phyloP scores from a whole-genome alignment of 2,329 filamentous ascomycete genomes.

The Exophiala spinifera region DNA sequence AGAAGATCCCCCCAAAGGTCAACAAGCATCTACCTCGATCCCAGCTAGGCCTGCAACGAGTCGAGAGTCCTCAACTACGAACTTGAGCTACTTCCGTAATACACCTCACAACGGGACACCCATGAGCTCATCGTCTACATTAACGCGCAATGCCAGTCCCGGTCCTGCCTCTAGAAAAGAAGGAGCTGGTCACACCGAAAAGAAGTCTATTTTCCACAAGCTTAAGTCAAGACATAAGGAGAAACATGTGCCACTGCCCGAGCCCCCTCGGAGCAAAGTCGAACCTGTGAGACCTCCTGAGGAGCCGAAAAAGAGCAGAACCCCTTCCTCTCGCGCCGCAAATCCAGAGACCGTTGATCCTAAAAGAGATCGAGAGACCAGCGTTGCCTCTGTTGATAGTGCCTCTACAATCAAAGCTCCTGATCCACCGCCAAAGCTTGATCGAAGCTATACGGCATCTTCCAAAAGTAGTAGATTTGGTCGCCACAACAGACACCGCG shows the following conservation, averaged over 20 bases:
- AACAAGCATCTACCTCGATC: constrained; percentile 44
- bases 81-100: constrained; percentile 47
- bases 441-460: constrained; percentile 25
- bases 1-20: constrained; percentile 50
- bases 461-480: constrained; percentile 27
- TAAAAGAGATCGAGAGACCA: constrained; percentile 32
- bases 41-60: constrained; percentile 69
- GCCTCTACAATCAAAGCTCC: constrained; percentile 31
- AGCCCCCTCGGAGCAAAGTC: constrained; percentile 23
- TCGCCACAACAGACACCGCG: constrained; percentile 20
- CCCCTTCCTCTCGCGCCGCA: constrained; percentile 17
- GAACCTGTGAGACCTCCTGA: constrained; percentile 26
- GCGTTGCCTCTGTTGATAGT: constrained; percentile 33
- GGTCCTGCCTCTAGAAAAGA: constrained; percentile 63
- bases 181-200: constrained; percentile 38
- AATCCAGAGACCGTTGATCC: constrained; percentile 12
- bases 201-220: constrained; percentile 53
- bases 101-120: constrained; percentile 52
- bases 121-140: constrained; percentile 48
- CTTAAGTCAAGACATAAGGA: constrained; percentile 51
- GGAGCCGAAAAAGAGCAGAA: constrained; percentile 22
- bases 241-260: constrained; percentile 34
- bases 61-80: constrained; percentile 67
- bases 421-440: constrained; percentile 28
- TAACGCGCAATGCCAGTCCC: constrained; percentile 73